Conservation (phyloP, 106 monocot species). For the Platanthera zijinensis region DNA sequence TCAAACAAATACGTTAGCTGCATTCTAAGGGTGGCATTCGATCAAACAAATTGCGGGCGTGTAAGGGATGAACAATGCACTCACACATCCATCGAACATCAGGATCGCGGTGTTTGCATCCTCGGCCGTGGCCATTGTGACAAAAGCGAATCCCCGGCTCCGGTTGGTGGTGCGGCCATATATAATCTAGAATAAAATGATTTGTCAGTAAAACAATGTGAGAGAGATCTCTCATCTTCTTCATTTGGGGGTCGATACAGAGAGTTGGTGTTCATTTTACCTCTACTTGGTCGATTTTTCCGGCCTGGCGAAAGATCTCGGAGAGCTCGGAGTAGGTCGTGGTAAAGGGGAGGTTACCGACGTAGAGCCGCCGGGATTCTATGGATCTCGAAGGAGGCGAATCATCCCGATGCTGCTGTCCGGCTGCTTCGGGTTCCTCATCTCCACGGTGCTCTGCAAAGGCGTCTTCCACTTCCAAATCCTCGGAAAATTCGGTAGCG, state of each 20-base stretch:
- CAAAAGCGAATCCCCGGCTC: constrained; percentile 91
- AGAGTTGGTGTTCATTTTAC: constrained; percentile 12
- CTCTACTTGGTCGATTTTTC: constrained; percentile 55
- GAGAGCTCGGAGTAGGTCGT: constrained; percentile 53
- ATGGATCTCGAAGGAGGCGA: neutral
- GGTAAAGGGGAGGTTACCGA: constrained; percentile 84
- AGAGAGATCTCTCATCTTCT: neutral
- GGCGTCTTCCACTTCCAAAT: neutral
- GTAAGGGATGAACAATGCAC: neutral
- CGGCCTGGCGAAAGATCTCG: constrained; percentile 65
- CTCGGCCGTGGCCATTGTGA: constrained; percentile 55
- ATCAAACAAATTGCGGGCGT: neutral
- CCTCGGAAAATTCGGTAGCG: neutral
- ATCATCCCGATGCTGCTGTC: neutral
- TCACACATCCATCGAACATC: constrained; percentile 77
- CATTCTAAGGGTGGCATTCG: neutral
- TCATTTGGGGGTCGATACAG: neutral
- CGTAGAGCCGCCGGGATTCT: constrained; percentile 57
- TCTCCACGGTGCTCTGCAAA: neutral
- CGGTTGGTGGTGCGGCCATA: constrained; percentile 77
- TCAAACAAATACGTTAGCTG: constrained; percentile 1
- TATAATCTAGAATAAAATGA: constrained; percentile 28
- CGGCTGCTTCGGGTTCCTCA: neutral
- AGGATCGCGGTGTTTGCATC: constrained; percentile 62
- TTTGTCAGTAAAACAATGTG: neutral